phyloP scores from a whole-genome alignment of 768 basidiomycete species.

The Rhizopogon roseolus region DNA sequence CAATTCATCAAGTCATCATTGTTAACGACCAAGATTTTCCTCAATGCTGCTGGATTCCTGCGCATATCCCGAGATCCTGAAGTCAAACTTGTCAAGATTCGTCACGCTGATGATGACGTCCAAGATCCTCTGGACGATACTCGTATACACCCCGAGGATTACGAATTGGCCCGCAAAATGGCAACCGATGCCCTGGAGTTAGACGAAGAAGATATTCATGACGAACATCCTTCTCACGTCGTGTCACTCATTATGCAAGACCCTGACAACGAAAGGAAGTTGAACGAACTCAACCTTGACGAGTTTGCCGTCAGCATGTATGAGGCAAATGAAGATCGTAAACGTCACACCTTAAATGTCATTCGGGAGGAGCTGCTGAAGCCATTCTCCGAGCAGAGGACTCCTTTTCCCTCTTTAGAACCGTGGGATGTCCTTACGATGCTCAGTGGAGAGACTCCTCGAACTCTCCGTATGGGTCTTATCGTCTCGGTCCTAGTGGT shows the following conservation, averaged over 20 bases:
- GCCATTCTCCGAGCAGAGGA: conserved; percentile 77
- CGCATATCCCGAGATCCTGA: conserved; percentile 76
- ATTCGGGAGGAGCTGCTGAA: conserved; percentile 81
- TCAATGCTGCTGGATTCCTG: conserved; percentile 91
- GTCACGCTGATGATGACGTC: conserved; percentile 58
- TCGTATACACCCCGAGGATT: conserved; percentile 96
- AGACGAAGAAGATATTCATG: conserved; percentile 96
- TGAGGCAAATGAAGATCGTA: conserved; percentile 77
- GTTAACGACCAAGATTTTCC: conserved; percentile 81
- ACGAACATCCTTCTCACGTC: conserved; percentile 87
- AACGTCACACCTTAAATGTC: conserved; percentile 83
- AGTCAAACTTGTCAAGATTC: conserved; percentile 54
- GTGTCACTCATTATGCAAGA: conserved; percentile 86
- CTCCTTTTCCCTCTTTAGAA: conserved; percentile 54
- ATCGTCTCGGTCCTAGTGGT: conserved; percentile 74
- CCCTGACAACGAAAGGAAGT: conserved; percentile 68
- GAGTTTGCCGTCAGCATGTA: conserved; percentile 93
- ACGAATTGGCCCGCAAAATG: conserved; percentile 97
- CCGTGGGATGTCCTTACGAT: conserved; percentile 88
- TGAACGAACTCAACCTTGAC: conserved; percentile 89
- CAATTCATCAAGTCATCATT: conserved; percentile 82
- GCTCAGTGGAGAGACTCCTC: conserved; percentile 88
- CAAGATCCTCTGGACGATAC: conserved; percentile 92
- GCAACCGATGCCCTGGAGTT: conserved; percentile 94
- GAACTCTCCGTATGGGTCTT: conserved; percentile 72